phyloP scores from a whole-genome alignment of 768 basidiomycete species.

The Termitomyces sp. region DNA sequence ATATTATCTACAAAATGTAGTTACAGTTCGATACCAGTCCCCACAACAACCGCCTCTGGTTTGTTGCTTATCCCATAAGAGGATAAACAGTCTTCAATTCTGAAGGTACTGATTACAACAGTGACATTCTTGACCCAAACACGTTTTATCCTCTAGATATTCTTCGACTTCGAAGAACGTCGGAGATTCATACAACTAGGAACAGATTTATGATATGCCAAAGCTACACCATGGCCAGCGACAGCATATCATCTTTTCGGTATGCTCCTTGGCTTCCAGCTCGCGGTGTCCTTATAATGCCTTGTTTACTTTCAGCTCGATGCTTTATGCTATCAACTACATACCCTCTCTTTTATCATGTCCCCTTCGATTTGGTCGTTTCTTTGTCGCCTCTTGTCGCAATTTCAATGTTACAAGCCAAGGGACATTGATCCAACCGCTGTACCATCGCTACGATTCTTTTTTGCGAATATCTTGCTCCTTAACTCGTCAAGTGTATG shows the following conservation, averaged over 20 bases:
- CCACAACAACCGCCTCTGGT: background rate
- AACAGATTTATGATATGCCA: conserved; percentile 44
- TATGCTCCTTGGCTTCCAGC: conserved; percentile 16
- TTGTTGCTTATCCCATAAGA: background rate
- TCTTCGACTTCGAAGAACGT: background rate
- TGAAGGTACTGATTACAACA: background rate
- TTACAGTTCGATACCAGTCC: too few species aligned
- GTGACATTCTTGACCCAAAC: background rate
- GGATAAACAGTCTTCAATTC: conserved; percentile 6
- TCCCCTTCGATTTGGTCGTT: conserved; percentile 60
- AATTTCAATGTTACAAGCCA: conserved; percentile 63
- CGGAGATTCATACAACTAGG: background rate
- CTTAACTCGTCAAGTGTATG: conserved; percentile 58
- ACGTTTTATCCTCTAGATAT: background rate
- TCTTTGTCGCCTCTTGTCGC: conserved; percentile 48
- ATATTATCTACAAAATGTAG: background rate
- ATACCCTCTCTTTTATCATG: conserved; percentile 71
- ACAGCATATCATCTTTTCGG: conserved; percentile 65
- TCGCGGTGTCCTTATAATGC: conserved; percentile 6
- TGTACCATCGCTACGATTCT: conserved; percentile 59
- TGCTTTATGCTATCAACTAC: conserved; percentile 63
- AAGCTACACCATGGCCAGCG: conserved; percentile 61
- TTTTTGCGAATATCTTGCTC: conserved; percentile 50
- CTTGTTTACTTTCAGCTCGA: conserved; percentile 46
- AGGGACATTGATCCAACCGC: conserved; percentile 52